Percentiles rank a stretch among this genome's conserved stretches.
Conservation (phyloP, 176 grass and related monocot species). For the Puya raimondii region DNA sequence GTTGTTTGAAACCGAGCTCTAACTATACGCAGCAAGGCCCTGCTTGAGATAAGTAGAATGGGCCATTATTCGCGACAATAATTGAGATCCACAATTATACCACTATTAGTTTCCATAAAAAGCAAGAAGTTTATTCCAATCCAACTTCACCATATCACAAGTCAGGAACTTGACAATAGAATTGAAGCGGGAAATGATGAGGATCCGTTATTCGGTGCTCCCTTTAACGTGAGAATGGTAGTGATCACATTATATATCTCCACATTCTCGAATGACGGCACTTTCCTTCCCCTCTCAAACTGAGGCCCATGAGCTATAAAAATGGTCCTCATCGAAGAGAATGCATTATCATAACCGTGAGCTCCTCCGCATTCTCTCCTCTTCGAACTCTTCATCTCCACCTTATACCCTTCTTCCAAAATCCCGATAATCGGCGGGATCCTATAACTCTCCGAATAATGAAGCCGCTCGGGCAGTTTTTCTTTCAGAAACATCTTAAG, state of each 20-base stretch:
- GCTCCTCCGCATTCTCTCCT: conserved; percentile 63
- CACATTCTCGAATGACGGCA: conserved; percentile 81
- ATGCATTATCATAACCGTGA: conserved; percentile 79
- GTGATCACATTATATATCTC: conserved; percentile 83
- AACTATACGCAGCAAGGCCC: background rate
- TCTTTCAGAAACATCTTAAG: conserved; percentile 82
- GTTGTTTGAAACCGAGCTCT: background rate
- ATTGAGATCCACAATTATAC: background rate
- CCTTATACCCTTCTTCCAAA: conserved; percentile 72
- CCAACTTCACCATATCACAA: background rate
- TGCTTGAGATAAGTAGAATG: background rate
- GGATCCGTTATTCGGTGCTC: conserved; percentile 80
- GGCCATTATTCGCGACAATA: background rate
- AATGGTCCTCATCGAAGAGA: conserved; percentile 93
- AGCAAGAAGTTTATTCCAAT: background rate
- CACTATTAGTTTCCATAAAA: background rate
- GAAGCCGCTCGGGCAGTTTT: conserved; percentile 59
- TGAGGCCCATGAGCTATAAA: conserved; percentile 67
- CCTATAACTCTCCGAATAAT: conserved; percentile 63
- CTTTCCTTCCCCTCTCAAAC: conserved; percentile 50
- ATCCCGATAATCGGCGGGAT: conserved; percentile 77
- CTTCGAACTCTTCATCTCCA: conserved; percentile 37
- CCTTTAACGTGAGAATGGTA: conserved; percentile 59
- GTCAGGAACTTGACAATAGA: conserved; percentile 51
- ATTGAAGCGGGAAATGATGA: conserved; percentile 46